Evolutionary conservation across 305 asterid species (phyloP).

Genomic region (Fraxinus xanthoxyloides): DNA sequence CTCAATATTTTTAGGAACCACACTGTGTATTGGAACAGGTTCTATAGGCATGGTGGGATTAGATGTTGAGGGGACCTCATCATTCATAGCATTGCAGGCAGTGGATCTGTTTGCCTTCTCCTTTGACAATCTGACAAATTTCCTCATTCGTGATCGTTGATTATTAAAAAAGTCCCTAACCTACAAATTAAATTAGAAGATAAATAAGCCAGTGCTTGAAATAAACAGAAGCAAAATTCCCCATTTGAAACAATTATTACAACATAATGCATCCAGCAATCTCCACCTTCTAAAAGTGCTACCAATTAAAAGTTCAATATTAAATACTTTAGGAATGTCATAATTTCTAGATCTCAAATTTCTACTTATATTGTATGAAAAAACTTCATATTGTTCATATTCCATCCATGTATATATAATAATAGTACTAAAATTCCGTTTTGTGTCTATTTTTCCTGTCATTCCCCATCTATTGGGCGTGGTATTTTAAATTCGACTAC

Average conservation of each 20-base stretch:
- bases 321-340: not conserved
- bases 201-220: not conserved
- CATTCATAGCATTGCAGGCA: constrained; percentile 39
- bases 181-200: constrained; percentile 34
- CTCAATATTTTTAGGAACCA: constrained; percentile 47
- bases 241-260: not conserved
- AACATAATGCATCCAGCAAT: not conserved
- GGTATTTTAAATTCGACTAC: not conserved
- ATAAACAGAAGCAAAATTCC: not conserved
- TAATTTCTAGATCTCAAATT: not conserved
- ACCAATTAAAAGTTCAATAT: not conserved
- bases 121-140: constrained; percentile 57
- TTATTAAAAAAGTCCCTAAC: constrained; percentile 78
- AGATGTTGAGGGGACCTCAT: constrained; percentile 36
- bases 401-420: not conserved
- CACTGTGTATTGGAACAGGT: constrained; percentile 59
- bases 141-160: constrained; percentile 84
- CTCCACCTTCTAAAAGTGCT: not conserved
- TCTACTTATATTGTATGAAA: not conserved
- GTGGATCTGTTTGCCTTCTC: constrained; percentile 54
- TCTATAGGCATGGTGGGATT: constrained; percentile 41
- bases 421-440: not conserved
- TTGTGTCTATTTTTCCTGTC: not conserved
- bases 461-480: not conserved
- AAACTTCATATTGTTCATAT: not conserved